Conservation (phyloP, 306 rosid species). For the Citrullus colocynthis region DNA sequence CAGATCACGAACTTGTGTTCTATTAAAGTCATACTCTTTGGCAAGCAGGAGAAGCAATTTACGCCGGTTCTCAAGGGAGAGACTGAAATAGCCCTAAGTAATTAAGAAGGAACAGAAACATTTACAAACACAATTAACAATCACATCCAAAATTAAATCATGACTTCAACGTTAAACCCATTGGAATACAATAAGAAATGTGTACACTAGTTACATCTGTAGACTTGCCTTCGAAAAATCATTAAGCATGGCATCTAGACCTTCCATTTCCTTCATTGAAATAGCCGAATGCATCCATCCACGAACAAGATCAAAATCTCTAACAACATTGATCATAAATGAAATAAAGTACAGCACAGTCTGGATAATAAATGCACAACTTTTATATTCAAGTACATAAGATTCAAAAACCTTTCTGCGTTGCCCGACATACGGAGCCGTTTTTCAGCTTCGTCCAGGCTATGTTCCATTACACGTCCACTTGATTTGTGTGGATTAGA, state of each 20-base stretch:
- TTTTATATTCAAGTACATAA: background rate
- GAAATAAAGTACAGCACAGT: background rate
- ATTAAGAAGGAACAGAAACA: background rate
- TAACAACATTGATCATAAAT: constrained; percentile 8
- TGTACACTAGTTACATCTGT: background rate
- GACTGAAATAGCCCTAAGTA: constrained; percentile 66
- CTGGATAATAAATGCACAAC: background rate
- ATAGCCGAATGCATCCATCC: constrained; percentile 71
- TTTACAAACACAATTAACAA: constrained; percentile 7
- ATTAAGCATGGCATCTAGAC: constrained; percentile 50
- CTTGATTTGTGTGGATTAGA: constrained; percentile 26
- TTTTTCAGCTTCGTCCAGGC: constrained; percentile 14
- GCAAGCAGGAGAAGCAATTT: constrained; percentile 57
- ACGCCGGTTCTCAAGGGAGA: constrained; percentile 48
- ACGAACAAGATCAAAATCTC: constrained; percentile 52
- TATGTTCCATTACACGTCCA: constrained; percentile 6
- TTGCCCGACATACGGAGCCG: constrained; percentile 19
- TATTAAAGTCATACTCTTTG: constrained; percentile 72
- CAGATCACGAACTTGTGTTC: constrained; percentile 59
- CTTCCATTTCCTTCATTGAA: constrained; percentile 60
- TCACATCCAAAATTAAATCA: background rate
- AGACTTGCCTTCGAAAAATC: constrained; percentile 57
- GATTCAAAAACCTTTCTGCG: constrained; percentile 37
- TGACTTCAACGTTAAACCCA: background rate
- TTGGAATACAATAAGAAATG: background rate